Evolutionary conservation across 2,329 filamentous ascomycete genomes (phyloP), one percentile per base, ranked within the genome.

Genomic region (Aspergillus tamarii): DNA sequence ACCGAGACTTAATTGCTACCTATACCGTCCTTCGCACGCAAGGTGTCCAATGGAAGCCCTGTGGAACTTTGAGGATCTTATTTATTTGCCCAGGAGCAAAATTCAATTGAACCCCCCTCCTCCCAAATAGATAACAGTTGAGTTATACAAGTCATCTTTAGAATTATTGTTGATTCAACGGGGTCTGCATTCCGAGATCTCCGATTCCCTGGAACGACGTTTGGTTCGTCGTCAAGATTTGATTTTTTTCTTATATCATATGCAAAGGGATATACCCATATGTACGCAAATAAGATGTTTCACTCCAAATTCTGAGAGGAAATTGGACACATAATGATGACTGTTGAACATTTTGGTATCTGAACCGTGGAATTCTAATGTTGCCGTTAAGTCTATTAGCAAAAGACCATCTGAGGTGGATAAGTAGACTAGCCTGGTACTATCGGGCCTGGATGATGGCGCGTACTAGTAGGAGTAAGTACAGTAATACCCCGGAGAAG

Each of bases 111-210:
- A 52, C n/a, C 19, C 26, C 1, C 10, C 34, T 12, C 34, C n/a
- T n/a, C 11, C 6, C 3, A 12, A 11, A 26, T 26, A 26, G 26
- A 26, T 11, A 34, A 12, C 11, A 34, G 32, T 36, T 8, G 9
- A 41, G 39, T 41, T 41, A 41, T 41, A 41, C 39, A 7, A 32
- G 28, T 21, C n/a, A 59, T 41, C 28, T 14, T n/a, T 10, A 34
- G 10, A 32, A n/a, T 6, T 32, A 48, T 48, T 32, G 48, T 52
- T n/a, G 16, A 52, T 52, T 52, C 21, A 28, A 52, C 28, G 48
- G 48, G 28, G 45, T n/a, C 16, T 21, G 45, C 57, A 62, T 62
- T 62, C 60, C 60, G 60, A 62, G 55, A 58, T 46, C 54, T 58
- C 60, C 60, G 60, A 58, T 53, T 45, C 16, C 19, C 41, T 53